Base-by-base conservation (phyloP, 176 grass and related monocot species). In the Cymbopogon citratus region DNA sequence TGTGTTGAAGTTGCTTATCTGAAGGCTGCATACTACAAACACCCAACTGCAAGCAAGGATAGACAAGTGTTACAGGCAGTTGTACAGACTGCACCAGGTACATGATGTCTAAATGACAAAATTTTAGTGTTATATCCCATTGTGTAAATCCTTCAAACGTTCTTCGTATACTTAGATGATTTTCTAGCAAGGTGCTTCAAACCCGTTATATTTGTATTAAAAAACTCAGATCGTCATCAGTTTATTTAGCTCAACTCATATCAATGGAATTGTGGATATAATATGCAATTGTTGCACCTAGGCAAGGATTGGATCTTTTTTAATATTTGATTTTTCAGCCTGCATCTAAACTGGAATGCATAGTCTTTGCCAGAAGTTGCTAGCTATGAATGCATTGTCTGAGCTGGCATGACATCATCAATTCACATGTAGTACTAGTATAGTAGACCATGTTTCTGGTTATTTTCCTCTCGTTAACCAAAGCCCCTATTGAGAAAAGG, bases 1-100 rank as follows among this genome's bases (percentile, higher is more conserved):
- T 99, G 96, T 83, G 93, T 99, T n/a, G 96, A 95, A 87, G 93
- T 99, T 51, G 96, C 96, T 64, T 95, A 99, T 90, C 82, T 99
- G 14, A 99, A 95, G 76, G 89, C 91, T 76, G 93, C 96, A 65
- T 99, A 93, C 85, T 93, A 91, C 76, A 99, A 91, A 88, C 83
- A 88, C 81, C 87, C 87, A 66, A 81, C 75, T 81, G 87, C 93
- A 71, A 90, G 54, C 80, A 94, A 92, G 77, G 96, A 99, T 63
- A 87, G 91, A 60, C 91, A 99, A 80, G 91, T 90, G 26, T 83
- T 99, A 72, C 96, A 93, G 83, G 71, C 85, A 80, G 84, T 90
- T 87, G 87, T 95, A 66, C 96, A 93, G 62, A 62, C 83, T 63
- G 89, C 87, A 77, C 88, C 90, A 85, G 96, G 96, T 95, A 89